phyloP scores from a whole-genome alignment of 1,284 basidiomycete species.

The Dichomitus squalens region DNA sequence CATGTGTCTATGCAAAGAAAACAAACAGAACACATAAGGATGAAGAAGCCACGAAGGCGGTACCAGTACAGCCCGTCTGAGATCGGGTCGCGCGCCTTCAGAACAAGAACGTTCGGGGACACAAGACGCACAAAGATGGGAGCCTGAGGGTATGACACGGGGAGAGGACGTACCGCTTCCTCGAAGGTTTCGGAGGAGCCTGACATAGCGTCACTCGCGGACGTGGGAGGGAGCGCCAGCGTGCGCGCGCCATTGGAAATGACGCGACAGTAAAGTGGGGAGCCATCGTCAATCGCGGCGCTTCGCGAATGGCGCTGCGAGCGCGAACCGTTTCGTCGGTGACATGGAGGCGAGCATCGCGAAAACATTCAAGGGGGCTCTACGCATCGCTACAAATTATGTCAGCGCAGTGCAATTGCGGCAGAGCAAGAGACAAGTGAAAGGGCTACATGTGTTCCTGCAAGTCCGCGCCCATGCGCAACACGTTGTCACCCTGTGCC shows the following conservation, averaged over 20 bases:
- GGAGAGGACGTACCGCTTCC: constrained; percentile 37
- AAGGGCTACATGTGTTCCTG: constrained; percentile 36
- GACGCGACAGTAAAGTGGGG: constrained; percentile 46
- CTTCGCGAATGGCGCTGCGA: constrained; percentile 46
- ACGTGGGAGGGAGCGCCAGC: constrained; percentile 42
- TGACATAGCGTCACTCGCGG: constrained; percentile 46
- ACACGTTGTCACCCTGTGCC: constrained; percentile 41
- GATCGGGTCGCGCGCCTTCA: constrained; percentile 34
- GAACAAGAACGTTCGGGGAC: constrained; percentile 23
- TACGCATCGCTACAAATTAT: constrained; percentile 14
- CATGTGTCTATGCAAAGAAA: no score
- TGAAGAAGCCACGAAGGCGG: no score
- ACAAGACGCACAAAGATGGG: neutral
- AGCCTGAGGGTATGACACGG: no score
- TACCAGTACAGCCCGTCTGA: constrained; percentile 35
- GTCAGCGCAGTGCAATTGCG: neutral
- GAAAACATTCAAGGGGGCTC: constrained; percentile 46
- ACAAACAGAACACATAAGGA: no score
- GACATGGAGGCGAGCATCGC: constrained; percentile 38
- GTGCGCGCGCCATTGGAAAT: constrained; percentile 46
- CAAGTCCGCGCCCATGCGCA: constrained; percentile 50
- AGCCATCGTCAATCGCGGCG: constrained; percentile 46
- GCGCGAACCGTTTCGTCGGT: constrained; percentile 38
- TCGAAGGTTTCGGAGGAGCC: constrained; percentile 48
- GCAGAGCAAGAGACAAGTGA: no score